Conservation (phyloP, 208 protist species). For the Entamoeba histolytica region DNA sequence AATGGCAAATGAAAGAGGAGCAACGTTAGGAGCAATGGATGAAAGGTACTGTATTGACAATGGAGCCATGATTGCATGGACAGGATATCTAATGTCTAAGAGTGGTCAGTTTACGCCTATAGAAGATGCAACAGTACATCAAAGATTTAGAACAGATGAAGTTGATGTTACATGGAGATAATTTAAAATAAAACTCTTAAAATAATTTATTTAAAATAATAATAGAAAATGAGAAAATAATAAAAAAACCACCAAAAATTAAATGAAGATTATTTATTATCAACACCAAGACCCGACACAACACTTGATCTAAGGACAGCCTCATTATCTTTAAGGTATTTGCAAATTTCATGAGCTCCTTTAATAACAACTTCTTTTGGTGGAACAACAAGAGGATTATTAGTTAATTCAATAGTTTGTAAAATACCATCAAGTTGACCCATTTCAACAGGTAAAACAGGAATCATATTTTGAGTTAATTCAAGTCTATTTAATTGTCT, state of each 20-base stretch:
- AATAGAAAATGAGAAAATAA: too few relatives aligned
- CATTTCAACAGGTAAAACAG: background rate
- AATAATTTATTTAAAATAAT: too few relatives aligned
- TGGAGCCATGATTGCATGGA: constrained; percentile 97
- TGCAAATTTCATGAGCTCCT: background rate
- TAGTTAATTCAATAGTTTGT: background rate
- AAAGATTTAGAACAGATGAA: constrained; percentile 68
- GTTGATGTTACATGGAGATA: constrained; percentile 66
- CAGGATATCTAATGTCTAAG: constrained; percentile 61
- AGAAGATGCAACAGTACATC: constrained; percentile 39
- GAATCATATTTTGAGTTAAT: background rate
- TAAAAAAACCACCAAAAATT: background rate
- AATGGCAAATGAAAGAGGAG: constrained; percentile 26
- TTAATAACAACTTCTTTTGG: background rate
- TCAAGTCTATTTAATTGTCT: background rate
- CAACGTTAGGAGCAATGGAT: constrained; percentile 56
- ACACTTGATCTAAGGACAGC: background rate
- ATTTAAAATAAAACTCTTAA: background rate
- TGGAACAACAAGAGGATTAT: background rate
- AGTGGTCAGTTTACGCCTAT: constrained; percentile 30
- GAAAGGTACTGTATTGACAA: constrained; percentile 97
- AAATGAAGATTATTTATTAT: background rate
- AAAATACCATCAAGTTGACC: background rate
- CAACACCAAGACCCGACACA: background rate
- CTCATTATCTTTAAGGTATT: background rate